Evolutionary conservation across 1,284 basidiomycete genomes (phyloP).

Genomic region (Prillingera fragicola): DNA sequence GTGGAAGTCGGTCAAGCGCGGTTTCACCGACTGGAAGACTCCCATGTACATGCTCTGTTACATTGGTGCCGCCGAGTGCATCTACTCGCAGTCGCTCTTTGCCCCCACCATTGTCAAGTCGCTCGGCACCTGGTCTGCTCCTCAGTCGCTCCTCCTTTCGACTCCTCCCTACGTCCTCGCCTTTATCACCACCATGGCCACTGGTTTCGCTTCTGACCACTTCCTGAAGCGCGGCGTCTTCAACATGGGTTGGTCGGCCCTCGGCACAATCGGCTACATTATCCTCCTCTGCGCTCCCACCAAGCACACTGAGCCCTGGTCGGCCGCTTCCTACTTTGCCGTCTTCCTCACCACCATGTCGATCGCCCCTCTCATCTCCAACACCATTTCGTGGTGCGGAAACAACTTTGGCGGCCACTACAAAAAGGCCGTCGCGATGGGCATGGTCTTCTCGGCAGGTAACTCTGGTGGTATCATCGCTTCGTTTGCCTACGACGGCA

Average conservation of each 20-base stretch:
- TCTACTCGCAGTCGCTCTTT: conserved; percentile 49
- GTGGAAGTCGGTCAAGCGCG: conserved; percentile 31
- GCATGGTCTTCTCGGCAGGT: conserved; percentile 50
- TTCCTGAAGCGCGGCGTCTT: conserved; percentile 44
- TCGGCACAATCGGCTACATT: conserved; percentile 49
- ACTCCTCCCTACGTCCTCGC: conserved; percentile 51
- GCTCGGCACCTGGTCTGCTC: conserved; percentile 44
- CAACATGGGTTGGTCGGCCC: conserved; percentile 49
- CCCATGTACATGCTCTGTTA: conserved; percentile 44
- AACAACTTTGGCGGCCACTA: conserved; percentile 48
- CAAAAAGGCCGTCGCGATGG: conserved; percentile 49
- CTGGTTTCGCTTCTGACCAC: conserved; percentile 47
- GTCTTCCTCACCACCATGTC: conserved; percentile 48
- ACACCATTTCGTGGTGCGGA: conserved; percentile 49
- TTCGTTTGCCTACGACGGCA: conserved; percentile 44
- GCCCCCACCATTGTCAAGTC: conserved; percentile 47
- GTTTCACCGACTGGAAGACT: conserved; percentile 45
- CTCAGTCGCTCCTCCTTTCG: conserved; percentile 47
- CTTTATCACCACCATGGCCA: conserved; percentile 50
- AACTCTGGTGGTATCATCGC: conserved; percentile 51
- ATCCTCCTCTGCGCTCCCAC: conserved; percentile 9
- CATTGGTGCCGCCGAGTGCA: conserved; percentile 44
- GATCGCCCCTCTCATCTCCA: conserved; percentile 48
- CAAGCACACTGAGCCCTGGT: conserved; percentile 1
- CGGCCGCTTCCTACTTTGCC: conserved; percentile 49